Conservation (phyloP, 352 stramenopile genomes). For the Phytophthora multivora region DNA sequence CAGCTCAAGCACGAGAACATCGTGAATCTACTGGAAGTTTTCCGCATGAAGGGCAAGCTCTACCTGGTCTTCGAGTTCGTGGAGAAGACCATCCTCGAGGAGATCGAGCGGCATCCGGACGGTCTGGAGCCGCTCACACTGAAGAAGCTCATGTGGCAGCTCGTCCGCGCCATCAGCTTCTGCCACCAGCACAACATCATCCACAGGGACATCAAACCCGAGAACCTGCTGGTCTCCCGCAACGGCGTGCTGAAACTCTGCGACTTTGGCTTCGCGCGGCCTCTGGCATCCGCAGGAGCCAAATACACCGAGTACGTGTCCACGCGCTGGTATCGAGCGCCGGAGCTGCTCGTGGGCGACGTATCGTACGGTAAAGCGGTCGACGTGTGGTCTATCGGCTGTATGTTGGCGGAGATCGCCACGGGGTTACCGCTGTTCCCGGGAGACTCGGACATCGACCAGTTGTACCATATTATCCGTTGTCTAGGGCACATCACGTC, state of each 20-base stretch:
- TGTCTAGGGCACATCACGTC: constrained; percentile 75
- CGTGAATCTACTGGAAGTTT: constrained; percentile 86
- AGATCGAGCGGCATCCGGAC: constrained; percentile 89
- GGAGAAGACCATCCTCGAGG: constrained; percentile 88
- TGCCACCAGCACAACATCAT: constrained; percentile 97
- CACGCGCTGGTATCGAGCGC: constrained; percentile 95
- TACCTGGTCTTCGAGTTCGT: constrained; percentile 91
- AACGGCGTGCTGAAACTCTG: constrained; percentile 95
- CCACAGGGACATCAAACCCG: constrained; percentile 94
- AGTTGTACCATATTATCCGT: constrained; percentile 87
- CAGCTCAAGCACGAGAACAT: constrained; percentile 90
- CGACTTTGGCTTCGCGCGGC: constrained; percentile 87
- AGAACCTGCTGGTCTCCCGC: constrained; percentile 94
- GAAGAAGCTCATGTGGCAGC: constrained; percentile 86
- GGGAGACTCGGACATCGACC: constrained; percentile 97
- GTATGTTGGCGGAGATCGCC: constrained; percentile 96
- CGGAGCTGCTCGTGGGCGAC: constrained; percentile 91
- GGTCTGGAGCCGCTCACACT: constrained; percentile 68
- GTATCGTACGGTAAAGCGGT: constrained; percentile 95
- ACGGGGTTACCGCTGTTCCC: constrained; percentile 96
- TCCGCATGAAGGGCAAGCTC: constrained; percentile 83
- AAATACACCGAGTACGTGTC: constrained; percentile 92
- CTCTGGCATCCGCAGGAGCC: constrained; percentile 61
- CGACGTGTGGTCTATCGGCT: constrained; percentile 97
- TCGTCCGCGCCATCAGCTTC: constrained; percentile 89